Percentiles rank a stretch among this genome's conserved stretches.
Evolutionary conservation across 305 asterid genomes (phyloP).

Genomic region (Solanum chacoense): DNA sequence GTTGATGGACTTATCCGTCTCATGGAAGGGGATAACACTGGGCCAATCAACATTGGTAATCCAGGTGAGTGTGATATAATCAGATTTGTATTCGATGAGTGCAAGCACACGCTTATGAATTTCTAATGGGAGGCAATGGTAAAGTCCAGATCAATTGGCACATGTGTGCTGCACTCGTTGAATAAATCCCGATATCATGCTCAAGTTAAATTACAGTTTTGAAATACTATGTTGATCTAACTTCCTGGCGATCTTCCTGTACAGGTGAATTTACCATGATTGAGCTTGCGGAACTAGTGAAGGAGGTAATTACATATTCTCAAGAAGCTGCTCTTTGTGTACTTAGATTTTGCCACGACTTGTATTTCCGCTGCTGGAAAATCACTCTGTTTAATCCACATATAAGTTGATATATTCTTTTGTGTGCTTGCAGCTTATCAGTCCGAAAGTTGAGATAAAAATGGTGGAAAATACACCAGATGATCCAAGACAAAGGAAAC

Average conservation of each 20-base stretch:
- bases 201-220: background rate
- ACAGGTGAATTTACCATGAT: conserved; percentile 32
- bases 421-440: conserved; percentile 35
- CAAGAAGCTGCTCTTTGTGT: background rate
- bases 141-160: background rate
- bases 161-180: background rate
- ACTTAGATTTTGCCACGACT: background rate
- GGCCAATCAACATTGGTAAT: conserved; percentile 35
- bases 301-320: conserved; percentile 13
- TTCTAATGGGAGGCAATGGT: background rate
- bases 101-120: background rate
- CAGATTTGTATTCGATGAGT: background rate
- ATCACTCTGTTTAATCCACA: background rate
- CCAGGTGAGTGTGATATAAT: conserved; percentile 16
- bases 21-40: conserved; percentile 31
- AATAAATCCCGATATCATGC: background rate
- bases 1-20: conserved; percentile 32
- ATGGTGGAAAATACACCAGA: conserved; percentile 66
- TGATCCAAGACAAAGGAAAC: conserved; percentile 65
- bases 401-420: background rate
- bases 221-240: background rate
- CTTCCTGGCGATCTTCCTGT: background rate
- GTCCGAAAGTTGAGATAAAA: conserved; percentile 38
- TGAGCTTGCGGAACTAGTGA: conserved; percentile 31
- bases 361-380: background rate